Base-by-base conservation (phyloP, 1,139 yeast genomes). In the Kluyveromyces sp. region DNA sequence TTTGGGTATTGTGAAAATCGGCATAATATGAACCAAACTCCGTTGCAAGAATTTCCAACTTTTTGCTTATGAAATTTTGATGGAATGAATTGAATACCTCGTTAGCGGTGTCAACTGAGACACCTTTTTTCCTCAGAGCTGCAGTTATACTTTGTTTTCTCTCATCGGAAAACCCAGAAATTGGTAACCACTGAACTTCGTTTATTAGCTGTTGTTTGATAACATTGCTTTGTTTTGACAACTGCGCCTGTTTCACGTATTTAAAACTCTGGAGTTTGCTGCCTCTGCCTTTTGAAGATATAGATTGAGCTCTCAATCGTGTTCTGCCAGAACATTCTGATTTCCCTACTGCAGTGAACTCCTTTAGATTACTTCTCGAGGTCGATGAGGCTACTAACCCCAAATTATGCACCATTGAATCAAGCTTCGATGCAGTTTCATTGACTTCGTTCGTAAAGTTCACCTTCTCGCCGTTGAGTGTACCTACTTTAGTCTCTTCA, bases 161-260 rank as follows among this genome's bases (percentile, higher is more conserved):
- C 19, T 32, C 42, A 20, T 39, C 36, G 25, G 43, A 34, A 39
- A 46, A 44, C 28, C 34, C 41, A 22, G 47, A 40, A n/a, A 46
- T 20, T 18, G 36, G 34, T 15, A 46, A 39, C 49, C 49, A 45
- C 4, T 39, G 32, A 16, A 29, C n/a, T 31, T 41, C 30, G 37
- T 46, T 46, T 18, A 35, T 46, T 32, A 41, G 28, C 19, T 38
- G 31, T 13, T 34, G 35, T 20, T 46, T 46, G 30, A 37, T 39
- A 22, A 39, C 41, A 33, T 42, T 44, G 19, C 25, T 34, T 35
- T 43, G 49, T 46, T 42, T 43, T 11, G 49, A 42, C 33, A 46
- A n/a, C 15, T 41, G 49, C 11, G 49, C 49, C 31, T 46, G 46
- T 4, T 45, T 46, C 29, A 46, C 46, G 26, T 46, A 46, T 22